Base-by-base conservation (phyloP, 352 stramenopile species). In the Phytophthora pinifolia region DNA sequence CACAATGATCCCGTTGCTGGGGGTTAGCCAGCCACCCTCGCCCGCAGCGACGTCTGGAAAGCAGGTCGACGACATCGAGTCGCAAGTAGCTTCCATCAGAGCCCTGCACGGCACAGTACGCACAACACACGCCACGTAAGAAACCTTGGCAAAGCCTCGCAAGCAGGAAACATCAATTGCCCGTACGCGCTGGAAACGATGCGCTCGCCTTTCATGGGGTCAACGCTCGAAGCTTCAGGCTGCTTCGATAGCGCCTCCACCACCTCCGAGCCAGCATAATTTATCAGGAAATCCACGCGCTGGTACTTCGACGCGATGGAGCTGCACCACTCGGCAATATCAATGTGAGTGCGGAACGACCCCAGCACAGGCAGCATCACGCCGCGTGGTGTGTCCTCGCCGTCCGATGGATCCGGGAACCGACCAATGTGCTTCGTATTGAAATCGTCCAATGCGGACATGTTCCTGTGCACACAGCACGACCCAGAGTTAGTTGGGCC, bases 201-300 rank as follows among this genome's bases (percentile, higher is more conserved):
- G 4, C 9, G 27, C 6, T 65, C 46, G 13, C 18, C 31, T 32
- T 65, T 56, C 9, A 12, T 38, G 20, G 12, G 13, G n/a, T 54
- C 51, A 46, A 30, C 30, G 9, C 30, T 55, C 15, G 27, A 4
- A n/a, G 17, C 20, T 36, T 66, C 35, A 42, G 45, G 17, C 6
- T 46, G 49, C 12, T 48, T 32, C 29, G 30, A 14, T 14, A 53
- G 9, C 29, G 42, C 38, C 12, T 69, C 48, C 3, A 70, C 39
- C 6, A 68, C 42, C 9, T 62, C 63, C 8, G 72, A 47, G 3
- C 67, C 54, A 25, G 70, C 66, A 54, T 77, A 88, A 59, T 88
- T 90, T 47, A 90, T 76, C 20, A 90, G 54, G 33, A 67, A 83
- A 62, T 90, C 69, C n/a, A 88, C 76, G 4, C 74, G 74, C 32